Conservation (phyloP, 2,329 filamentous ascomycete species). For the Cordyceps tenuipes region DNA sequence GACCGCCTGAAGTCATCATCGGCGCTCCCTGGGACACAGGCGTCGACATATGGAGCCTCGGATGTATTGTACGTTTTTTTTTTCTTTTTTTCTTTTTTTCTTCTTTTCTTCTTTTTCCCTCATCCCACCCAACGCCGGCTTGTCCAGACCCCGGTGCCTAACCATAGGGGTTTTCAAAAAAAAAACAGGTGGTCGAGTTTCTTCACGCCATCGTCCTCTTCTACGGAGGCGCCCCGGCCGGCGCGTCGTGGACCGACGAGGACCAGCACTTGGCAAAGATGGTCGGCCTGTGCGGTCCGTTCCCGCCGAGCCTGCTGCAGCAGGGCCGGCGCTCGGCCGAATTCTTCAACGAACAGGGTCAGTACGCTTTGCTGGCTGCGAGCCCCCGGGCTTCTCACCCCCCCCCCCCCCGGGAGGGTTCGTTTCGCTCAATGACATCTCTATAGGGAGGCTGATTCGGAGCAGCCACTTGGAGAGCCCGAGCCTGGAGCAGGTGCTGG, state of each 20-base stretch:
- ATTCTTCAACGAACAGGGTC: constrained; percentile 1
- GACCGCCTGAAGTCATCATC: too few species aligned
- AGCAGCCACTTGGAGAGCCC: neutral
- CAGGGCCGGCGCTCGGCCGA: neutral
- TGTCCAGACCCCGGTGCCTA: neutral
- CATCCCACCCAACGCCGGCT: neutral
- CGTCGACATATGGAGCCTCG: constrained; percentile 7
- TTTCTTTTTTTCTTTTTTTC: too few species aligned
- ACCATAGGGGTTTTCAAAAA: neutral
- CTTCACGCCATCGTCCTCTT: constrained; percentile 3
- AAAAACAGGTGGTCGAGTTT: neutral
- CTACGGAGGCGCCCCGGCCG: neutral
- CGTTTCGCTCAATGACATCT: neutral
- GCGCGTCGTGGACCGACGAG: neutral
- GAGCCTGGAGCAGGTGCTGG: neutral
- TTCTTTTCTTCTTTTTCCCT: too few species aligned
- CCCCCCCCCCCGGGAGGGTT: too few species aligned
- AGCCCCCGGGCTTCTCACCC: too few species aligned
- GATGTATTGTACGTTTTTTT: constrained; percentile 2
- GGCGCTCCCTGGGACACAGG: too few species aligned
- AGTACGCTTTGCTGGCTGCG: too few species aligned
- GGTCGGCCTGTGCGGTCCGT: neutral
- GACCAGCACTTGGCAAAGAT: constrained; percentile 2
- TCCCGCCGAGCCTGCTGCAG: neutral
- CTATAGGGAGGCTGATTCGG: neutral